A percentile compares a stretch with the other conserved stretches of the same genome.
Conservation (phyloP, 2,329 filamentous ascomycete species). For the Botryotinia calthae region DNA sequence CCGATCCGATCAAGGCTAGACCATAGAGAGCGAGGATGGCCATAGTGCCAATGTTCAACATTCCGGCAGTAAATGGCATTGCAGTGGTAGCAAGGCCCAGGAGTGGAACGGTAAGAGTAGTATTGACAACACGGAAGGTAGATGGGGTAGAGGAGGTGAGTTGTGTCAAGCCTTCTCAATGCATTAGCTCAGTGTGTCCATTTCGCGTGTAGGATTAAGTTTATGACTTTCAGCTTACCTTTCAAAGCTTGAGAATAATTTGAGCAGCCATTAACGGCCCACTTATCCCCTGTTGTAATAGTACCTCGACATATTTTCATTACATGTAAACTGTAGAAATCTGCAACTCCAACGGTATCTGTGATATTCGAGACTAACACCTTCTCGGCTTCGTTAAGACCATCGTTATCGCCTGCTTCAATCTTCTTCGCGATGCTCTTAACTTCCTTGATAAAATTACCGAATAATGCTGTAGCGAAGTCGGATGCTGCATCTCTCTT, state of each 20-base stretch:
- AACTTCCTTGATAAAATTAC: background rate
- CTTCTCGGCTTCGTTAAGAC: background rate
- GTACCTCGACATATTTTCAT: conserved; percentile 1
- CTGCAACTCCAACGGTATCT: background rate
- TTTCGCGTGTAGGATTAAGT: background rate
- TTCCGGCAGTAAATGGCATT: background rate
- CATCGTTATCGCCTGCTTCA: background rate
- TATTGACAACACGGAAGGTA: background rate
- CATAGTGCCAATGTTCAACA: background rate
- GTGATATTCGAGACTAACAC: background rate
- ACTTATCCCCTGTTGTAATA: background rate
- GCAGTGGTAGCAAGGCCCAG: background rate
- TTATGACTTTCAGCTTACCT: background rate
- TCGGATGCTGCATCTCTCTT: background rate
- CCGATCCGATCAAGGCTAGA: background rate
- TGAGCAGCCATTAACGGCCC: background rate
- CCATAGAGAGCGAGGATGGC: background rate
- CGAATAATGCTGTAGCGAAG: background rate
- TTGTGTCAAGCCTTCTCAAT: background rate
- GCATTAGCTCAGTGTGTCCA: background rate
- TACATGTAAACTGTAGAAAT: conserved; percentile 10
- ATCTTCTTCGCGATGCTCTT: background rate
- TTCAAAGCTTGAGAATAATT: background rate
- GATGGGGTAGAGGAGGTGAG: background rate
- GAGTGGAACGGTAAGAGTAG: background rate